phyloP scores from a whole-genome alignment of 2,329 filamentous ascomycete species.

The Trichoderma sp. region DNA sequence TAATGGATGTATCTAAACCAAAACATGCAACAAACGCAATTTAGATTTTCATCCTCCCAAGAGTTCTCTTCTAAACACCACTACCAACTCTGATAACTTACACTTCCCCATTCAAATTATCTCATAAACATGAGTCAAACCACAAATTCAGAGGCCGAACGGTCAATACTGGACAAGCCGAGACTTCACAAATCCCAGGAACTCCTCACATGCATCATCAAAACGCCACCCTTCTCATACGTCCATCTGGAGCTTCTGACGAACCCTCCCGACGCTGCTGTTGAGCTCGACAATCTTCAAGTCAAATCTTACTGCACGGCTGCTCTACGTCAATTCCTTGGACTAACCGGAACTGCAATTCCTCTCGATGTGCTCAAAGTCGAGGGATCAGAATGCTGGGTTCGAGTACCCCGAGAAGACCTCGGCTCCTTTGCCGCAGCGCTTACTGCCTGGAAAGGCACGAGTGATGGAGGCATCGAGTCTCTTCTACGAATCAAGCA shows the following conservation, averaged over 20 bases:
- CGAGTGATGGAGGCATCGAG: constrained; percentile 42
- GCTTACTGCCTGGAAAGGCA: constrained; percentile 64
- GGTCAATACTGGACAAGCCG: constrained; percentile 30
- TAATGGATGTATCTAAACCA: not conserved
- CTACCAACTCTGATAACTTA: not conserved
- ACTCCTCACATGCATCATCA: constrained; percentile 54
- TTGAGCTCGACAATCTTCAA: constrained; percentile 60
- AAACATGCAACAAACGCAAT: constrained; percentile 15
- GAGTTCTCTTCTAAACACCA: not conserved
- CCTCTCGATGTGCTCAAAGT: constrained; percentile 70
- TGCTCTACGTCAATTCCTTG: constrained; percentile 69
- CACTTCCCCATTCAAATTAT: not conserved
- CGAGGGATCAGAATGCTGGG: constrained; percentile 57
- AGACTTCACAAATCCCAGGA: constrained; percentile 47
- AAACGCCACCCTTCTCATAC: constrained; percentile 56
- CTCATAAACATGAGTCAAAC: constrained; percentile 29
- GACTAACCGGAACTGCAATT: constrained; percentile 66
- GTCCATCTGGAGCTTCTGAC: constrained; percentile 54
- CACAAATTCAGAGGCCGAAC: constrained; percentile 25
- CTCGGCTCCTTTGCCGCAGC: constrained; percentile 62
- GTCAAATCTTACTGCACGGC: constrained; percentile 62
- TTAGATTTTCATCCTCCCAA: not conserved
- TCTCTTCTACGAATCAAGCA: constrained; percentile 57
- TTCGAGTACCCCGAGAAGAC: constrained; percentile 65
- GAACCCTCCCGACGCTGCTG: constrained; percentile 27